A percentile compares a stretch with the other conserved stretches of the same genome.
phyloP scores from a whole-genome alignment of 2,329 filamentous ascomycete species.

The Ophiostoma pallidulum region DNA sequence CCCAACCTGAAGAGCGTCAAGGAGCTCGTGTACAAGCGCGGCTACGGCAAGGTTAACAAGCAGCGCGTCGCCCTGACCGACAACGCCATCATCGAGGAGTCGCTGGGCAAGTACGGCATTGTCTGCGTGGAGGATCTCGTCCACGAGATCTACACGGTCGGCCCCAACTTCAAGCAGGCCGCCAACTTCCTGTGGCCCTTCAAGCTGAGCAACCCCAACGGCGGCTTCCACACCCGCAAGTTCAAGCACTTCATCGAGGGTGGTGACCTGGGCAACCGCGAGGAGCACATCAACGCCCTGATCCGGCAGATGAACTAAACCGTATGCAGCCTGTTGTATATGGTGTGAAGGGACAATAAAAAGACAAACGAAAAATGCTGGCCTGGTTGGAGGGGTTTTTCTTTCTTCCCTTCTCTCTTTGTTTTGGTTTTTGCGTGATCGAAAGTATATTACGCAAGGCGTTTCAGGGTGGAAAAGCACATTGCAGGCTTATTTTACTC shows the following conservation, averaged over 20 bases:
- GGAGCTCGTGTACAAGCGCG: slow-evolving; percentile 99
- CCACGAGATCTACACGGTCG: slow-evolving; percentile 98
- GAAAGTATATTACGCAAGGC: slow-evolving; percentile 24
- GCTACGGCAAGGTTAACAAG: slow-evolving; percentile 98
- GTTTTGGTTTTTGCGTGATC: slow-evolving; percentile 18
- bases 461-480: slow-evolving; percentile 22
- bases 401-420: too few species aligned
- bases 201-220: slow-evolving; percentile 97
- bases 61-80: slow-evolving; percentile 93
- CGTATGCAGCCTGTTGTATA: slow-evolving; percentile 17
- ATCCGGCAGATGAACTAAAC: slow-evolving; percentile 97
- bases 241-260: slow-evolving; percentile 99
- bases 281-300: slow-evolving; percentile 94
- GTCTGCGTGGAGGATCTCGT: slow-evolving; percentile 99
- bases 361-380: slow-evolving; percentile 17
- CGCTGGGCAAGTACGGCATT: slow-evolving; percentile 95
- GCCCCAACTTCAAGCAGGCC: slow-evolving; percentile 99
- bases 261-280: slow-evolving; percentile 96
- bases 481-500: slow-evolving; percentile 4
- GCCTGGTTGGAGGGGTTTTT: too few species aligned
- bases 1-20: slow-evolving; percentile 98
- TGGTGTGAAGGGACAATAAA: neutral
- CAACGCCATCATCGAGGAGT: slow-evolving; percentile 95
- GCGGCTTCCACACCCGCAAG: slow-evolving; percentile 92
- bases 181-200: slow-evolving; percentile 99